phyloP scores from a whole-genome alignment of 2,329 filamentous ascomycete genomes.

The Chaetothyriales sp. region DNA sequence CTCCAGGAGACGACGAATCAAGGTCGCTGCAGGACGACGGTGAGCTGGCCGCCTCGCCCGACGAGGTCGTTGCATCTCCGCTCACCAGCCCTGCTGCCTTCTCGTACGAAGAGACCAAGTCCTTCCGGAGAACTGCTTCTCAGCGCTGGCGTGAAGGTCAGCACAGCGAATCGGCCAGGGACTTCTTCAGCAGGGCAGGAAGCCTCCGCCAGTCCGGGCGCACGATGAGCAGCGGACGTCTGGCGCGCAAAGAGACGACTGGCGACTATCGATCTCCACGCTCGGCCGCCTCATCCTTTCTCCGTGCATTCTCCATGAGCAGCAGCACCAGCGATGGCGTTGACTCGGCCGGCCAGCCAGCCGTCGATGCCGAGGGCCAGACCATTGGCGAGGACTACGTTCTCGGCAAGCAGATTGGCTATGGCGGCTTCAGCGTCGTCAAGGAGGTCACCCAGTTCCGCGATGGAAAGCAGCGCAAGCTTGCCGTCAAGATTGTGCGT shows the following conservation, averaged over 20 bases:
- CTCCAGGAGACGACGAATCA: constrained; percentile 12
- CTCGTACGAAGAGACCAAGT: constrained; percentile 14
- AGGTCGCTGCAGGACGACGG: constrained; percentile 9
- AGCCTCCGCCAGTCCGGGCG: constrained; percentile 14
- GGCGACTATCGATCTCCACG: constrained; percentile 37
- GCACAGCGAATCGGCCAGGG: constrained; percentile 25
- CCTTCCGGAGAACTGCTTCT: constrained; percentile 15
- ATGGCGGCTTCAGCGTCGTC: constrained; percentile 52
- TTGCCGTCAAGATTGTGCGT: constrained; percentile 54
- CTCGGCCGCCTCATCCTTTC: constrained; percentile 45
- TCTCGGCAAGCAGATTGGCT: constrained; percentile 52
- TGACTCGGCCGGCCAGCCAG: constrained; percentile 20
- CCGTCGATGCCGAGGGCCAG: constrained; percentile 55
- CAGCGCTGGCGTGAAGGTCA: constrained; percentile 18
- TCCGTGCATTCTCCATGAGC: constrained; percentile 37
- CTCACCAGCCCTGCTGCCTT: constrained; percentile 10
- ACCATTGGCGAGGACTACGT: constrained; percentile 54
- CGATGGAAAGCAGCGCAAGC: constrained; percentile 36
- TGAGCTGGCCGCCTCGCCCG: constrained; percentile 9
- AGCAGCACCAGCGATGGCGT: constrained; percentile 20
- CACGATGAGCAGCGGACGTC: constrained; percentile 2
- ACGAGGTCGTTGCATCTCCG: constrained; percentile 5
- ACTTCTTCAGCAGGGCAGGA: constrained; percentile 17
- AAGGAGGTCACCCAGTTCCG: constrained; percentile 53
- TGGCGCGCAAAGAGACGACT: constrained; percentile 11